These are phyloP conservation scores for Asclepias syriaca DNA, from an alignment of 257 asterid species.

Conservation along the genomic window DNA sequence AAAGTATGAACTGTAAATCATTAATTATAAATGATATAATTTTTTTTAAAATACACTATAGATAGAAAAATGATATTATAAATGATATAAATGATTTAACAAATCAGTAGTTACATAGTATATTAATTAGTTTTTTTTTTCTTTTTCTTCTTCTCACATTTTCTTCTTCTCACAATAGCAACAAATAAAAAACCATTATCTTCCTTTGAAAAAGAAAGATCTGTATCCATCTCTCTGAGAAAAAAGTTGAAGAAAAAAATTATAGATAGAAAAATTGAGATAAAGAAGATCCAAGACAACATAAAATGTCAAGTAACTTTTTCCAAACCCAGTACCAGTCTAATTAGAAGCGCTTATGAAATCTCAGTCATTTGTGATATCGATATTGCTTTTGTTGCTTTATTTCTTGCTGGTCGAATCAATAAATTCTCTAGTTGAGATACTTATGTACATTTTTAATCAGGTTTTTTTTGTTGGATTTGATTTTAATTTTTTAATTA, in stretches of 20 bases:
- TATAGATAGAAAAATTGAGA: constrained; percentile 50
- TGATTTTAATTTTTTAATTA: background rate
- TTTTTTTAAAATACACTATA: too few species aligned
- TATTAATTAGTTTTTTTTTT: too few species aligned
- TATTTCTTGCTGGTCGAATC: constrained; percentile 54
- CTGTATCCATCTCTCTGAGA: too few species aligned
- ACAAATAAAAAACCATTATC: too few species aligned
- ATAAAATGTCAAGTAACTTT: constrained; percentile 63
- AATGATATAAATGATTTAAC: too few species aligned
- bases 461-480: background rate
- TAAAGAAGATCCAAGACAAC: constrained; percentile 37
- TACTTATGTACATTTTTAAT: constrained; percentile 32
- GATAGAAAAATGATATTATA: too few species aligned
- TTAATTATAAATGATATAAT: too few species aligned
- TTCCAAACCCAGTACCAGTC: constrained; percentile 50
- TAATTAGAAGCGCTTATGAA: constrained; percentile 50
- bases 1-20: too few species aligned
- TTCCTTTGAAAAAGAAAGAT: background rate
- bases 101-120: too few species aligned
- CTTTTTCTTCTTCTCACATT: too few species aligned
- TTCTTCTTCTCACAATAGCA: too few species aligned
- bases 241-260: constrained; percentile 59
- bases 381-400: constrained; percentile 45
- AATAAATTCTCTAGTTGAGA: constrained; percentile 37
- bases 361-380: constrained; percentile 38